Conservation (phyloP, 2,329 filamentous ascomycete species). For the Diaporthe ilicicola region DNA sequence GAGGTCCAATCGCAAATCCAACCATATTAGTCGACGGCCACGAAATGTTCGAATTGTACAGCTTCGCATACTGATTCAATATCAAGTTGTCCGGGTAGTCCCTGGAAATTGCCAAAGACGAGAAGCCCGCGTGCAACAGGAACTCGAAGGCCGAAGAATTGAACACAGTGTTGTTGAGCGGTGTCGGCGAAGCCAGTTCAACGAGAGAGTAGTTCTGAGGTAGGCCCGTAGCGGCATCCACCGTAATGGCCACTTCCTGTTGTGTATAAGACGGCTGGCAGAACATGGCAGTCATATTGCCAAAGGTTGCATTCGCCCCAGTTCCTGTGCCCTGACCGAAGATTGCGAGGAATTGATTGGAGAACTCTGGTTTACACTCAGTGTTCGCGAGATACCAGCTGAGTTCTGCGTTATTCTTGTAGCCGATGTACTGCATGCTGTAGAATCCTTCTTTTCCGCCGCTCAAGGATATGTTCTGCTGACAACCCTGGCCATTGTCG, state of each 20-base stretch:
- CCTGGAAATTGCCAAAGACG: not conserved
- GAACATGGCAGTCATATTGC: slow-evolving; percentile 47
- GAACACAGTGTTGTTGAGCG: slow-evolving; percentile 40
- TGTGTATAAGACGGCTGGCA: slow-evolving; percentile 55
- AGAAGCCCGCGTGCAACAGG: slow-evolving; percentile 42
- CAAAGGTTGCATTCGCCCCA: not conserved
- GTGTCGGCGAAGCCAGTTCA: slow-evolving; percentile 13
- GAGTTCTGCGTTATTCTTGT: slow-evolving; percentile 43
- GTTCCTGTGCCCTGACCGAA: slow-evolving; percentile 31
- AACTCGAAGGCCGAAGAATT: slow-evolving; percentile 47
- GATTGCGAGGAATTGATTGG: slow-evolving; percentile 49
- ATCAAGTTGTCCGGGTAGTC: slow-evolving; percentile 40
- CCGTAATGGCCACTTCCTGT: slow-evolving; percentile 52
- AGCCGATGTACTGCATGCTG: slow-evolving; percentile 53
- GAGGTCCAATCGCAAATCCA: slow-evolving; percentile 42
- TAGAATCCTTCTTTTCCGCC: slow-evolving; percentile 35
- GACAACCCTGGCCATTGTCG: slow-evolving; percentile 49
- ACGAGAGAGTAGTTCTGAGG: slow-evolving; percentile 33
- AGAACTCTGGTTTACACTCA: slow-evolving; percentile 42
- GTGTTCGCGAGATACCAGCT: slow-evolving; percentile 44
- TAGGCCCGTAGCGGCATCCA: slow-evolving; percentile 36
- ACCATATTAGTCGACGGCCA: slow-evolving; percentile 44
- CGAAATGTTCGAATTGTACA: slow-evolving; percentile 28
- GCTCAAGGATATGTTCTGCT: slow-evolving; percentile 36
- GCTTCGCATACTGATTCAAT: slow-evolving; percentile 39